Evolutionary conservation across 2,329 filamentous ascomycete species (phyloP).

Genomic region (Knufia fluminis): DNA sequence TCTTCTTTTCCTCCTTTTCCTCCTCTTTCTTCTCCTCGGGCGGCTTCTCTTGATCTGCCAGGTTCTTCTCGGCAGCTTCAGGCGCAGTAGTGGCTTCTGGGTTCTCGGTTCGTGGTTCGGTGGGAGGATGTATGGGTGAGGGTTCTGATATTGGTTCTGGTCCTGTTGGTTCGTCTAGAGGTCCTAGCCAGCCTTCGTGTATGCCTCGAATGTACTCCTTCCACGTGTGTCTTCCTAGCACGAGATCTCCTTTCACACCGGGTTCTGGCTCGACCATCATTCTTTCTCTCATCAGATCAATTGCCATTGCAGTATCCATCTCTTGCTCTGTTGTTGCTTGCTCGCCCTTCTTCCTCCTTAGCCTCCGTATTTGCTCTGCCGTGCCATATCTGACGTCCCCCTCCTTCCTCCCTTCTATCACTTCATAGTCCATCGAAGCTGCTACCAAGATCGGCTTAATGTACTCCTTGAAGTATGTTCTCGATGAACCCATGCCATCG

Average conservation of each 20-base stretch:
- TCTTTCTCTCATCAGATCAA: constrained; percentile 55
- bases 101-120: constrained; percentile 25
- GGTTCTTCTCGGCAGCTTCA: constrained; percentile 27
- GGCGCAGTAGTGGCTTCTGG: constrained; percentile 16
- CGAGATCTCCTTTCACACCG: constrained; percentile 71
- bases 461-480: constrained; percentile 93
- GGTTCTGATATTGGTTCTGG: constrained; percentile 22
- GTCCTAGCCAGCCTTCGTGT: constrained; percentile 94
- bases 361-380: constrained; percentile 70
- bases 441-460: constrained; percentile 86
- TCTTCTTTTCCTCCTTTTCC: constrained; percentile 40
- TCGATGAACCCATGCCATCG: constrained; percentile 72
- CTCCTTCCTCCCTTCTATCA: constrained; percentile 81
- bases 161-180: constrained; percentile 54
- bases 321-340: constrained; percentile 36
- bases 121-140: constrained; percentile 24
- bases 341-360: constrained; percentile 52
- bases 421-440: constrained; percentile 90
- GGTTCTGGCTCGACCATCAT: constrained; percentile 62
- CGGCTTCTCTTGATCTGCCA: constrained; percentile 43
- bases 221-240: constrained; percentile 88
- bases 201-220: constrained; percentile 91
- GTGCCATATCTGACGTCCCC: constrained; percentile 84
- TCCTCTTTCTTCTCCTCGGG: constrained; percentile 35
- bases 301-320: constrained; percentile 48